Evolutionary conservation across 1,284 basidiomycete species (phyloP), one percentile per base, ranked within the genome.

Genomic region (Naganishia sp.): DNA sequence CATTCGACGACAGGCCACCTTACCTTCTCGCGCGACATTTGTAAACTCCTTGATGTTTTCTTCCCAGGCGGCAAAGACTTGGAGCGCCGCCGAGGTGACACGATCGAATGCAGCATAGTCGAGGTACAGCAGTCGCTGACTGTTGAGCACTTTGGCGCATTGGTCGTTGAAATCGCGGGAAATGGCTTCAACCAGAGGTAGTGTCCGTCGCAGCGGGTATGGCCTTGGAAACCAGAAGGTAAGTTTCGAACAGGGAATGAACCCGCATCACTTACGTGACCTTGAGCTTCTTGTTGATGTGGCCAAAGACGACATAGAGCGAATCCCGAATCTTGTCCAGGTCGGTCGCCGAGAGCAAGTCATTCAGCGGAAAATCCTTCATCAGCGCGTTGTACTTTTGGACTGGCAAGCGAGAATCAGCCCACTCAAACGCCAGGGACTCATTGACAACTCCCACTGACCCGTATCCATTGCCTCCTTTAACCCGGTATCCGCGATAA

Each of bases 331-430:
- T 90, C 82, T 94, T 97, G 75, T 92, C 90, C 3, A 99, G 86
- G 77, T 98, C 94, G 0, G 94, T 96, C 0, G 96, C 93, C 3
- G 94, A 92, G 21, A 99, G 85, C 17, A 99, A 87, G 76, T 97
- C 94, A 76, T 98, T 95, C 47, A 99, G 82, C 0, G 96, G 96
- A 74, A 99, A 97, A 75, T 99, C 96, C 80, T 95, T 96, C 95
- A 99, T 98, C 67, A 99, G 85, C 70, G 91, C 87, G 75, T 99
- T 98, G 83, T 98, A 95, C 79, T 95, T 95, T 83, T 94, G 92
- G 2, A 95, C 94, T 91, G 70, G 70, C 3, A 53, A 23, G n/a
- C 6, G 52, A 50, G 43, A 2, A 32, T 51, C 23, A 53, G 49
- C 31, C 2, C n/a, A 21, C 47, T 7, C 28, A 28, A 54, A 7